Conservation (phyloP, 768 basidiomycete species). For the Candolleomyces eurysporus region DNA sequence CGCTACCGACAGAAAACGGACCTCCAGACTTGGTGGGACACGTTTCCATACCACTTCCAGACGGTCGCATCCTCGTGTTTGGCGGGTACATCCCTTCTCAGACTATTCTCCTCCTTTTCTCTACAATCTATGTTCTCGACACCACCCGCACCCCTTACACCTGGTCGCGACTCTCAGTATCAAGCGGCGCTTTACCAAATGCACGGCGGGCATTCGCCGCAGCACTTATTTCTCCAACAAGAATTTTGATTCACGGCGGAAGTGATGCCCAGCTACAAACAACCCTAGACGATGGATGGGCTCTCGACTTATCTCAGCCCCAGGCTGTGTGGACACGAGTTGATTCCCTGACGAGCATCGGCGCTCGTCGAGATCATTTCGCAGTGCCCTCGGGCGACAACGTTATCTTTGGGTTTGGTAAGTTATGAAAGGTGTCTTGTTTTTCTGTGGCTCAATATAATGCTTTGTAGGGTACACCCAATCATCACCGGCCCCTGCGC, state of each 20-base stretch:
- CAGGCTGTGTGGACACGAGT: conserved; percentile 62
- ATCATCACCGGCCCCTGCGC: conserved; percentile 50
- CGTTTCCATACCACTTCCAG: conserved; percentile 60
- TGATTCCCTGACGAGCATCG: conserved; percentile 52
- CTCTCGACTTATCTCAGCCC: conserved; percentile 53
- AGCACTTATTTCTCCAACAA: conserved; percentile 46
- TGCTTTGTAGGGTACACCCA: conserved; percentile 43
- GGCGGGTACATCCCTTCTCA: conserved; percentile 64
- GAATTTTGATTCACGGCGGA: conserved; percentile 78
- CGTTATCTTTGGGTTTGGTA: conserved; percentile 80
- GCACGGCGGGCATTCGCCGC: conserved; percentile 67
- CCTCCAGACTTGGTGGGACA: conserved; percentile 77
- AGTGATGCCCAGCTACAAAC: conserved; percentile 53
- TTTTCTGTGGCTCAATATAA: not conserved
- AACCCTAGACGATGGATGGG: conserved; percentile 67
- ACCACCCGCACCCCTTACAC: conserved; percentile 40
- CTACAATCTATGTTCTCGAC: conserved; percentile 62
- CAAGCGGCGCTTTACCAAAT: conserved; percentile 40
- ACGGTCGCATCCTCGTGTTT: conserved; percentile 69
- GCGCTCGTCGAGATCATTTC: conserved; percentile 70
- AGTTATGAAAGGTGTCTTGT: conserved; percentile 21
- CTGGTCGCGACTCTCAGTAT: conserved; percentile 51
- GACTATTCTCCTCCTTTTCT: conserved; percentile 50
- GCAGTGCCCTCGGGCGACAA: conserved; percentile 58
- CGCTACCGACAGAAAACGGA: conserved; percentile 50